Conservation (phyloP, 2,329 filamentous ascomycete genomes). For the Diatrype stigma region DNA sequence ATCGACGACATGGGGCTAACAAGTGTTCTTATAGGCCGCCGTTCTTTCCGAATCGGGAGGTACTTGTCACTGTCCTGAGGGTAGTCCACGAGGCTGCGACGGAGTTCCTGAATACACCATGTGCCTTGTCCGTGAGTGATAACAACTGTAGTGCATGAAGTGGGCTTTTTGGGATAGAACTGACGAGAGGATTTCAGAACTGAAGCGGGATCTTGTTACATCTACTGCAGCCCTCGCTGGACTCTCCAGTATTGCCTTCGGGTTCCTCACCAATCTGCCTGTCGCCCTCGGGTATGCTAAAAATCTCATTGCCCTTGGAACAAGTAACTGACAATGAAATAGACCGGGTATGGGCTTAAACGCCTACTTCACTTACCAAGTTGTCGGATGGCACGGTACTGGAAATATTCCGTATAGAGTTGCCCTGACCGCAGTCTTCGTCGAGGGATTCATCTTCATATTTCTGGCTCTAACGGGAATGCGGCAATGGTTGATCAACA, state of each 20-base stretch:
- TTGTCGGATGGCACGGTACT: conserved; percentile 56
- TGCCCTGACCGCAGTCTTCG: conserved; percentile 60
- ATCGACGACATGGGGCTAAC: background rate
- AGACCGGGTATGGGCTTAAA: conserved; percentile 66
- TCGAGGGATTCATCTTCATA: conserved; percentile 62
- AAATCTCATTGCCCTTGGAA: background rate
- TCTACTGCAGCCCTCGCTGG: conserved; percentile 78
- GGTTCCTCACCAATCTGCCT: conserved; percentile 76
- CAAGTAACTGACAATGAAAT: background rate
- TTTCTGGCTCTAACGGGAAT: conserved; percentile 62
- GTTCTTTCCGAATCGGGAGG: conserved; percentile 74
- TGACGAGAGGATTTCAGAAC: conserved; percentile 31
- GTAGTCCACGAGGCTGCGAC: conserved; percentile 43
- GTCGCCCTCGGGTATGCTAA: conserved; percentile 65
- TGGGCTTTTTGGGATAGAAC: background rate
- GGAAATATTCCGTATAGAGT: conserved; percentile 55
- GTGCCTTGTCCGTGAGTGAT: conserved; percentile 43
- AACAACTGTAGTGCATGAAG: background rate
- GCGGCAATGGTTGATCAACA: conserved; percentile 67
- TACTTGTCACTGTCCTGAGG: conserved; percentile 61
- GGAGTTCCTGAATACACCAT: conserved; percentile 38
- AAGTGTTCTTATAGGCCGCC: conserved; percentile 45
- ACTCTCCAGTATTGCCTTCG: conserved; percentile 71
- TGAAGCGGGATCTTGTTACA: conserved; percentile 76
- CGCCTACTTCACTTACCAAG: conserved; percentile 64